Base-by-base conservation (phyloP, 2,329 filamentous ascomycete genomes). In the Byssochlamys sp. region DNA sequence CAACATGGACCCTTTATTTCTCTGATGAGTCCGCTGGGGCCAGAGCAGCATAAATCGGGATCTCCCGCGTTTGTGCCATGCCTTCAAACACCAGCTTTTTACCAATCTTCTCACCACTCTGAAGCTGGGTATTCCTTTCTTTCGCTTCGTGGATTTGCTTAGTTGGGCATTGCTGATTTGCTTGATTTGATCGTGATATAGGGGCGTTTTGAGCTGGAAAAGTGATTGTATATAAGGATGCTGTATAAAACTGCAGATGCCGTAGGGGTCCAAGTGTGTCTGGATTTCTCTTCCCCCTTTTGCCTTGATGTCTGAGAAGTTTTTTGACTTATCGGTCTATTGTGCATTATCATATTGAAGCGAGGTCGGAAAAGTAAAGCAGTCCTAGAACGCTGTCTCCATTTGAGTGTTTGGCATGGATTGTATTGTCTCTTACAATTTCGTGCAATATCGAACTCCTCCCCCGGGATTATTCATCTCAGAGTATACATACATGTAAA, bases 21-120 rank as follows among this genome's bases (percentile, higher is more conserved):
- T 52, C 68, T 78, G 77, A 79, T 80, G 78, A 80, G 69, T 66
- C 67, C 71, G 78, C 78, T 76, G 77, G 78, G 78, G 78, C 78
- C 78, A 80, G 75, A 80, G 69, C 73, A 79, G 76, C 64, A 66
- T 67, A 65, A 68, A 66, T 70, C 65, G n/a, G 60, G 64, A 57
- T 60, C 56, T 52, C 49, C 56, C 60, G 70, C 68, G 68, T 67
- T 67, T 61, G 59, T 69, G 71, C 72, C 58, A 73, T 85, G 83
- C 74, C 80, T 84, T 82, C 72, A 81, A 81, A 69, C 74, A 79
- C 83, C 84, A 84, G 84, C 82, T 77, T 76, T 78, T 53, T 56
- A 72, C 62, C 73, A 76, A 85, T 86, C 84, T 86, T 86, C 84
- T 86, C 84, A 80, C 69, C 61, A 68, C 77, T 84, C 81, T 84